Conservation (phyloP, 169 alveolate species). For the Pseudocohnilembus persalinus region DNA sequence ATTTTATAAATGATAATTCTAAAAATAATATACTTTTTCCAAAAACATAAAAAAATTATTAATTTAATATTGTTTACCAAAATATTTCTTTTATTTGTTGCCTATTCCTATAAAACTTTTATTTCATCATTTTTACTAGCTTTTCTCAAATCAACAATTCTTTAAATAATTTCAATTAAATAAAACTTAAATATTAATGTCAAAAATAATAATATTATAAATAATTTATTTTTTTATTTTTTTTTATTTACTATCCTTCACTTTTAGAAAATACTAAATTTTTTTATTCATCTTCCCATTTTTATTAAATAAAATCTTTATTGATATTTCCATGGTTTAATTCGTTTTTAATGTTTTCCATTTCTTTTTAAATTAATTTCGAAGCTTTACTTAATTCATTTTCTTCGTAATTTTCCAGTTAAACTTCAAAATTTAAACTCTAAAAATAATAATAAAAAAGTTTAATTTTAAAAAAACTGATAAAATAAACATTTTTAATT, state of each 20-base stretch:
- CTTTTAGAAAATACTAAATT: neutral
- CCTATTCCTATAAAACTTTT: neutral
- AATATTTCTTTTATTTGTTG: neutral
- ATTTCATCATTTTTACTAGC: neutral
- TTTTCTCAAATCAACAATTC: neutral
- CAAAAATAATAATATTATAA: no score
- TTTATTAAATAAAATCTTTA: conserved; percentile 10
- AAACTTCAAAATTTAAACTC: neutral
- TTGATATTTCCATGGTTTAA: conserved; percentile 9
- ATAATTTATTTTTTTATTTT: no score
- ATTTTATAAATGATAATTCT: no score
- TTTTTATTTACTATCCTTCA: neutral
- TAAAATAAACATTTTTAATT: neutral
- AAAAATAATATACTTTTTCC: no score
- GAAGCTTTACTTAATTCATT: conserved; percentile 5
- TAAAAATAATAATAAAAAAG: neutral
- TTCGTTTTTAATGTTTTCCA: conserved; percentile 10
- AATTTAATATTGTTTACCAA: neutral
- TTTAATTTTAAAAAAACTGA: neutral
- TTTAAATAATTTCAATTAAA: no score
- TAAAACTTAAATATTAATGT: neutral
- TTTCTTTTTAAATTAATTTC: conserved; percentile 12
- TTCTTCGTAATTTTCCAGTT: conserved; percentile 9
- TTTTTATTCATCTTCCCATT: neutral
- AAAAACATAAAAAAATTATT: no score